Percentiles rank a stretch among this genome's conserved stretches.
Conservation (phyloP, 2,329 filamentous ascomycete species). For the Alternaria gansuensis region DNA sequence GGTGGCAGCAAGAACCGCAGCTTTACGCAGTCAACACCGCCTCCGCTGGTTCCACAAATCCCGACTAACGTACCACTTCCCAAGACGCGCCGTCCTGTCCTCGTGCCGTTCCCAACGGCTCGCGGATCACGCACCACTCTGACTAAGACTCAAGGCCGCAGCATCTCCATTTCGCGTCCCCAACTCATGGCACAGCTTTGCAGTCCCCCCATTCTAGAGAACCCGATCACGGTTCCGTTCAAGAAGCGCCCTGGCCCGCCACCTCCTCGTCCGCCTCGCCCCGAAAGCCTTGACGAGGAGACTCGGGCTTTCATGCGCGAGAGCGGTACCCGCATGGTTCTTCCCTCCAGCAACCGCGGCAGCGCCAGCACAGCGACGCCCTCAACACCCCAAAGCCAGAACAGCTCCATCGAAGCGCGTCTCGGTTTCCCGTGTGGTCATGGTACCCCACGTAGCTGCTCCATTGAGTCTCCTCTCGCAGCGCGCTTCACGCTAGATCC, state of each 20-base stretch:
- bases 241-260: constrained; percentile 23
- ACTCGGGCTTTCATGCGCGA: constrained; percentile 30
- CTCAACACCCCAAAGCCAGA: constrained; percentile 14
- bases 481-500: constrained; percentile 20
- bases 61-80: constrained; percentile 12
- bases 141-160: not conserved
- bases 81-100: constrained; percentile 9
- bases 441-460: constrained; percentile 13
- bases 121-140: constrained; percentile 16
- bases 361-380: constrained; percentile 23
- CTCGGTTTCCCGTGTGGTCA: constrained; percentile 25
- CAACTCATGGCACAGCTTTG: constrained; percentile 16
- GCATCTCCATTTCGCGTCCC: constrained; percentile 28
- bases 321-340: constrained; percentile 24
- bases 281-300: constrained; percentile 28
- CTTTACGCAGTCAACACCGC: constrained; percentile 18
- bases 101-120: constrained; percentile 5
- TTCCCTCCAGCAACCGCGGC: constrained; percentile 13
- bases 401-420: constrained; percentile 21
- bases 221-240: constrained; percentile 21
- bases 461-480: constrained; percentile 25
- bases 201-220: constrained; percentile 10
- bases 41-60: constrained; percentile 29
- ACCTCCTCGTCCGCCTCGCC: constrained; percentile 28
- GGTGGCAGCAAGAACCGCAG: constrained; percentile 5